phyloP scores from a whole-genome alignment of 2,329 filamentous ascomycete genomes.

The Arthrobotrys iridis region DNA sequence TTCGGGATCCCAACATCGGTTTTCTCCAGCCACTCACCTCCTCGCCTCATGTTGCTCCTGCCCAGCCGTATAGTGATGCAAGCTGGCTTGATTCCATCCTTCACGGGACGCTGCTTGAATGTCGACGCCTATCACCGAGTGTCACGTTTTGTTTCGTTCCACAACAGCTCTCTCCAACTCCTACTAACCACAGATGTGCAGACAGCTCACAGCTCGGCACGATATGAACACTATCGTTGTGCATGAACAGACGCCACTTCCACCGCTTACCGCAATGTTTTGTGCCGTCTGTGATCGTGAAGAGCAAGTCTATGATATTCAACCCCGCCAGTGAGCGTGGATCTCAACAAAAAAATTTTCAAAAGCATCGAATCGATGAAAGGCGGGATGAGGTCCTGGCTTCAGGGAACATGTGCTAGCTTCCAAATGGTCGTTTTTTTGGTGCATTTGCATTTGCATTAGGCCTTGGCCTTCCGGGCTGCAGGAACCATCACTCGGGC shows the following conservation, averaged over 20 bases:
- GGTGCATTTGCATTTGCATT: slow-evolving; percentile 33
- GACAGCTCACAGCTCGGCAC: slow-evolving; percentile 12
- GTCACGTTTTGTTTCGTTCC: slow-evolving; percentile 43
- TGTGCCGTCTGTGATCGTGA: not conserved
- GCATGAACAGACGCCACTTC: slow-evolving; percentile 33
- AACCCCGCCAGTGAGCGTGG: not conserved
- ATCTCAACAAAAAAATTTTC: not conserved
- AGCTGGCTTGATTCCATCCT: not conserved
- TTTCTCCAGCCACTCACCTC: slow-evolving; percentile 9
- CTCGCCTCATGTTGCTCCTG: slow-evolving; percentile 3
- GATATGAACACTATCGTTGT: slow-evolving; percentile 2
- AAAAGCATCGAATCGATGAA: slow-evolving; percentile 1
- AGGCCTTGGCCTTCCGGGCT: slow-evolving; percentile 13
- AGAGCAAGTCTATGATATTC: slow-evolving; percentile 10
- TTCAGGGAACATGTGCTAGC: slow-evolving; percentile 17
- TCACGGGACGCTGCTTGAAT: not conserved
- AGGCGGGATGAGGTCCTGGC: slow-evolving; percentile 15
- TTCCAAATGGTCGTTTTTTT: slow-evolving; percentile 11
- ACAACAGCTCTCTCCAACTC: slow-evolving; percentile 14
- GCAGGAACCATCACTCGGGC: slow-evolving; percentile 25
- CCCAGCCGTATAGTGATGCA: not conserved
- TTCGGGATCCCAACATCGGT: slow-evolving; percentile 7
- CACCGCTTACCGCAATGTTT: slow-evolving; percentile 6
- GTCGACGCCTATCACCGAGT: not conserved
- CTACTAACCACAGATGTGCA: not conserved